phyloP scores from a whole-genome alignment of 2,329 filamentous ascomycete genomes.

The Fusarium drepaniforme region DNA sequence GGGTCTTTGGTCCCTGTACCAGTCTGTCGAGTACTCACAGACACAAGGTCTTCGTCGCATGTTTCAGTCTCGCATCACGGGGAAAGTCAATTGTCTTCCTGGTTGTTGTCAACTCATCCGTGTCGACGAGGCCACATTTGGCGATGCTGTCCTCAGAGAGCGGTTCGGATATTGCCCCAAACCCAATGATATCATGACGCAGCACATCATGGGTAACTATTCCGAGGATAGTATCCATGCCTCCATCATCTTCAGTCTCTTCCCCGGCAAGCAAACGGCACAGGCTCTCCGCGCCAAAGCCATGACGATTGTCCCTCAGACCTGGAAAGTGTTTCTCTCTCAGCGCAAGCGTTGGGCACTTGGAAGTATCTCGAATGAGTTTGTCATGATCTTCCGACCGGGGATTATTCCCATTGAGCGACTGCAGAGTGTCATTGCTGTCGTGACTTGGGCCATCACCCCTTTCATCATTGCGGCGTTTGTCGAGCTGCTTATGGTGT shows the following conservation, averaged over 20 bases:
- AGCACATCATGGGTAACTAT: conserved; percentile 62
- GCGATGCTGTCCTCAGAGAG: conserved; percentile 58
- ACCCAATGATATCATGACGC: conserved; percentile 61
- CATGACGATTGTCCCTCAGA: conserved; percentile 60
- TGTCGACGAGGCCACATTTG: conserved; percentile 62
- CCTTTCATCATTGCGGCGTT: conserved; percentile 59
- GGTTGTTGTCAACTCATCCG: conserved; percentile 64
- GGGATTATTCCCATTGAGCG: conserved; percentile 58
- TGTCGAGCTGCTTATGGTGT: conserved; percentile 51
- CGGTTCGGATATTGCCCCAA: conserved; percentile 62
- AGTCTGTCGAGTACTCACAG: conserved; percentile 62
- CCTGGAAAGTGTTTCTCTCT: conserved; percentile 60
- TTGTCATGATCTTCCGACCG: conserved; percentile 60
- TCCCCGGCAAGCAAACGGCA: conserved; percentile 57
- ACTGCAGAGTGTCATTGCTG: conserved; percentile 59
- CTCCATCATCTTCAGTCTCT: conserved; percentile 60
- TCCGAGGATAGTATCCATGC: conserved; percentile 64
- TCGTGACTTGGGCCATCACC: conserved; percentile 60
- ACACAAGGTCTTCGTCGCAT: conserved; percentile 61
- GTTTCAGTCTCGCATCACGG: conserved; percentile 62
- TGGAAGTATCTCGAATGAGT: conserved; percentile 61
- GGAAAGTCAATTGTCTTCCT: conserved; percentile 62
- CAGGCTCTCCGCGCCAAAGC: conserved; percentile 61
- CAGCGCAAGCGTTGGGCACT: conserved; percentile 63
- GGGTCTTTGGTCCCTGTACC: conserved; percentile 60